Percentiles rank a stretch among this genome's conserved stretches.
phyloP scores from a whole-genome alignment of 208 protist genomes.

The Phytomonas sp. region DNA sequence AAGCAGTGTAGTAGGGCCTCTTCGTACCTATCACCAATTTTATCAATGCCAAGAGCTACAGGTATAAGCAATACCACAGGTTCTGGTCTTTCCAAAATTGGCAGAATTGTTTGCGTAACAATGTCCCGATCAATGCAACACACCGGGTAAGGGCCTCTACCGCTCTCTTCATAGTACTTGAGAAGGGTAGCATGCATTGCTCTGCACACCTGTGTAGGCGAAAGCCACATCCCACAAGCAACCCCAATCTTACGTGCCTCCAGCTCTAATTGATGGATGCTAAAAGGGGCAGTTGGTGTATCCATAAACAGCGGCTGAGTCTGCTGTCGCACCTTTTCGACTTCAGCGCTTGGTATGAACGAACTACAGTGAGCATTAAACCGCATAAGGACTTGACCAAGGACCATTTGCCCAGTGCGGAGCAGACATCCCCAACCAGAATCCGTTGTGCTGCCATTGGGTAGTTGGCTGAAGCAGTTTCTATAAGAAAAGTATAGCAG shows the following conservation, averaged over 20 bases:
- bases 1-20: conserved; percentile 29
- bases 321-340: background rate
- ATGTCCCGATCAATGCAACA: conserved; percentile 26
- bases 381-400: conserved; percentile 47
- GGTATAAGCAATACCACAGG: conserved; percentile 59
- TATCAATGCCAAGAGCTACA: conserved; percentile 35
- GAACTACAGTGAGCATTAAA: conserved; percentile 9
- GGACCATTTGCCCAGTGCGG: conserved; percentile 85
- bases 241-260: conserved; percentile 34
- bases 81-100: conserved; percentile 14
- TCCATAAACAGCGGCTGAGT: conserved; percentile 42
- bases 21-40: conserved; percentile 38
- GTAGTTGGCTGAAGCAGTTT: conserved; percentile 45
- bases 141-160: conserved; percentile 26
- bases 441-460: conserved; percentile 67
- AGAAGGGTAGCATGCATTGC: conserved; percentile 24
- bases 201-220: conserved; percentile 34
- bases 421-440: conserved; percentile 87
- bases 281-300: conserved; percentile 46
- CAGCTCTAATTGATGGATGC: conserved; percentile 52
- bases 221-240: conserved; percentile 43
- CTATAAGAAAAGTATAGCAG: conserved; percentile 84
- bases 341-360: background rate
- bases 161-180: conserved; percentile 13
- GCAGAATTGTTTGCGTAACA: conserved; percentile 11